Conservation (phyloP, 306 rosid genomes). For the Quercus robur region DNA sequence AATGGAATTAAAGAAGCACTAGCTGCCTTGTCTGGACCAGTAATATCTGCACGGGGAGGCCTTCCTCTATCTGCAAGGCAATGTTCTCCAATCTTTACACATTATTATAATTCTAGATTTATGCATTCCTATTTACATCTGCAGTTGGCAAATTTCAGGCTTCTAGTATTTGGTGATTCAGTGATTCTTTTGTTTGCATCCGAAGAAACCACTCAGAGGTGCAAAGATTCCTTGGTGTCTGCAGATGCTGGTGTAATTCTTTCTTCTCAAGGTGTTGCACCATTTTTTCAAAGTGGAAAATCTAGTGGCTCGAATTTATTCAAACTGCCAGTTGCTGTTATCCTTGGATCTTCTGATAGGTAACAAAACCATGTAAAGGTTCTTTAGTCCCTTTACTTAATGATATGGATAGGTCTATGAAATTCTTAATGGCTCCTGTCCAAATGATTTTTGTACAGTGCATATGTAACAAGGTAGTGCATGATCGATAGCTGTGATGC, state of each 20-base stretch:
- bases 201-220: conserved; percentile 29
- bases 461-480: not conserved
- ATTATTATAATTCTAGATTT: not conserved
- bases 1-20: conserved; percentile 38
- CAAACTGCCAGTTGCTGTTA: conserved; percentile 33
- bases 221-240: conserved; percentile 34
- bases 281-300: conserved; percentile 27
- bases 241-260: conserved; percentile 42
- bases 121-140: not conserved
- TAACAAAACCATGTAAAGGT: conserved; percentile 14
- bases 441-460: not conserved
- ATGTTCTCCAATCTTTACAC: not conserved
- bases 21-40: conserved; percentile 35
- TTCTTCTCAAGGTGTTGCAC: conserved; percentile 29
- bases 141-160: conserved; percentile 39
- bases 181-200: conserved; percentile 39
- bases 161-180: conserved; percentile 31
- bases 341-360: conserved; percentile 44
- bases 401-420: not conserved
- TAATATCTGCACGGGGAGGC: conserved; percentile 44
- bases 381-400: not conserved
- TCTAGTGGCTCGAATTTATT: conserved; percentile 26
- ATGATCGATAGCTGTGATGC: not conserved
- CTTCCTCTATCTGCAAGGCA: conserved; percentile 48
- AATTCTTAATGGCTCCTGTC: not conserved